Evolutionary conservation across 116 monocot species (phyloP), one percentile per base, ranked within the genome.

Genomic region (Iris pallida): DNA sequence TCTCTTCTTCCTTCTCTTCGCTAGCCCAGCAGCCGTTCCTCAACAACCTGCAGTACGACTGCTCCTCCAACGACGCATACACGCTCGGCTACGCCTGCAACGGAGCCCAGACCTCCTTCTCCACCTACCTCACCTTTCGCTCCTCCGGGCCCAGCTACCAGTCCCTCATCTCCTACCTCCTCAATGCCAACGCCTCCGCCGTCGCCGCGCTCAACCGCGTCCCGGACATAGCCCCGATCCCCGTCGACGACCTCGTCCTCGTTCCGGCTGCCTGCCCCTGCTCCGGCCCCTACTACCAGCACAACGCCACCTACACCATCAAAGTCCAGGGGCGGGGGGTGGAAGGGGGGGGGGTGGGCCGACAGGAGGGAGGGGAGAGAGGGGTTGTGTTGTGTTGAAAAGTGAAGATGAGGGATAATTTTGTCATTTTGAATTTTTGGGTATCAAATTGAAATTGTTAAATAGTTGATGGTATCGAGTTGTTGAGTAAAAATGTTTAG

Each of bases 221-320:
- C 52, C 7, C 20, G 45, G 13, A 11, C 12, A 5, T 10, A 57
- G 17, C 57, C 47, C 0, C 70, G 53, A n/a, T 71, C 55, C 69
- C 69, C 53, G 7, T 41, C 43, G 51, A 47, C 70, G 17, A 58
- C 18, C 44, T 71, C 48, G 18, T 87, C 70, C 9, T 85, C 30
- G 61, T 87, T 59, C 87, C 87, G 4, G 64, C 73, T 41, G 30
- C 49, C 48, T 91, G 91, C 75, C 69, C 84, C 49, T 91, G 88
- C 76, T 80, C 78, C 0, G 71, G 57, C 40, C n/a, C 4, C 8
- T 76, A 61, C 80, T 91, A 77, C 81, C 87, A 82, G 63, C 65
- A 61, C 70, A 79, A 80, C 73, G 41, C 84, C 41, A 47, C 56
- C 20, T 91, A 82, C 61, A n/a, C 61, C 8, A 61, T 83, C 44